Base-by-base conservation (phyloP, 345 rosid genomes). In the Excoecaria cochinchinensis region DNA sequence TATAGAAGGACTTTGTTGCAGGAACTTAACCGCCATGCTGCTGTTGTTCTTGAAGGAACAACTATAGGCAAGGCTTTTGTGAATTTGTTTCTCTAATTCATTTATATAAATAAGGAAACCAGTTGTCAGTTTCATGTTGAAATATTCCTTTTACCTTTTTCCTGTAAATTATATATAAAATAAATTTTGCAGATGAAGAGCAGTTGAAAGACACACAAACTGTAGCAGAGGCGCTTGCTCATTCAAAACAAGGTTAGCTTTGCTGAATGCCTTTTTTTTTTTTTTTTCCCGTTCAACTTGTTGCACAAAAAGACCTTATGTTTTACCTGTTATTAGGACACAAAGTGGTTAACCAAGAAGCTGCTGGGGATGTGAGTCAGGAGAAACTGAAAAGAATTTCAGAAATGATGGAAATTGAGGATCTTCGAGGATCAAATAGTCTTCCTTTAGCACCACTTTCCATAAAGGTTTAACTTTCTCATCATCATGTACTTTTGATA, bases 31-130 rank as follows among this genome's bases (percentile, higher is more conserved):
- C 87, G 97, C 63, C 99, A 95, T 85, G 92, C 94, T 70, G 95
- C 93, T 71, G 94, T 92, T 77, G 95, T 95, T 82, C 94, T 92
- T 78, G 94, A 91, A 78, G 99, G 99, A 84, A 82, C 90, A 81
- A 62, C 82, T 83, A 78, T 91, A 76, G 97, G 99, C 89, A 77
- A 74, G 77, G 73, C 31, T 71, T 70, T 57, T 17, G 21, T 39
- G 62, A 25, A 39, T 60, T 21, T 65, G 62, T 65, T 48, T 48
- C 15, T 73, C 16, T 47, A 31, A 46, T 48, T 42, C 47, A 56
- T 68, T 60, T 53, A 22, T 47, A 6, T 38, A 4, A 12, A 70
- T 38, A 39, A 44, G n/a, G 64, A 61, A 61, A 42, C 65, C 24
- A 25, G 12, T 56, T 40, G 57, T 11, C 53, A 31, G 22, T 51